Base-by-base conservation (phyloP, 768 basidiomycete species). In the Cystofilobasidium ferigula region DNA sequence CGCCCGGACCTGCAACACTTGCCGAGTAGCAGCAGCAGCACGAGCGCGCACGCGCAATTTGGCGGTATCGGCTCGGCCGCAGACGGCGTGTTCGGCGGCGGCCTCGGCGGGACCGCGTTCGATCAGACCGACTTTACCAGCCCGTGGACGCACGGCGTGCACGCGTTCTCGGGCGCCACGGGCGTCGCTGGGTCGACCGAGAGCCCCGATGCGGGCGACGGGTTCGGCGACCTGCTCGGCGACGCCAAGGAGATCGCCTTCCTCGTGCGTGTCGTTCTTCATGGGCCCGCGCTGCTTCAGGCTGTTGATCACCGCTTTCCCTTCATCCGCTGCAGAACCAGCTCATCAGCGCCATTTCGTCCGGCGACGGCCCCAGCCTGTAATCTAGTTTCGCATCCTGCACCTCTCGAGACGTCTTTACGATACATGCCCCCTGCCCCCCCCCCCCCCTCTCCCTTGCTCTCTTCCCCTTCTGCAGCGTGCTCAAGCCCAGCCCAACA, bases 401-500 rank as follows among this genome's bases (percentile, higher is more conserved):
- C n/a, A n/a, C n/a, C n/a, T n/a, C n/a, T n/a, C n/a, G n/a, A n/a
- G n/a, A n/a, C n/a, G n/a, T n/a, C n/a, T n/a, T n/a, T n/a, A n/a
- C n/a, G n/a, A n/a, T n/a, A n/a, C 4, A n/a, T 18, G 10, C 40
- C 40, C 40, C 4, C 40, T 42, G 13, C 40, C 13, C 40, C 10
- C 40, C 10, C 40, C 16, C 40, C 16, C 40, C 8, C 16, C 38
- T 8, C 8, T 40, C 38, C 38, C 38, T 9, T 40, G 38, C 38
- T 40, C 9, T 40, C 45, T 8, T 47, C 22, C 24, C 45, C 45
- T 47, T n/a, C n/a, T n/a, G 16, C 53, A 67, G 65, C 7, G 54
- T 67, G 5, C 65, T 67, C n/a, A 61, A 60, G n/a, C 35, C 35
- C 16, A 22, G 24, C 13, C 32, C 60, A 72, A 71, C 69, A 71